Evolutionary conservation across 768 basidiomycete species (phyloP), one percentile per base, ranked within the genome.

Genomic region (Podaxis sp.): DNA sequence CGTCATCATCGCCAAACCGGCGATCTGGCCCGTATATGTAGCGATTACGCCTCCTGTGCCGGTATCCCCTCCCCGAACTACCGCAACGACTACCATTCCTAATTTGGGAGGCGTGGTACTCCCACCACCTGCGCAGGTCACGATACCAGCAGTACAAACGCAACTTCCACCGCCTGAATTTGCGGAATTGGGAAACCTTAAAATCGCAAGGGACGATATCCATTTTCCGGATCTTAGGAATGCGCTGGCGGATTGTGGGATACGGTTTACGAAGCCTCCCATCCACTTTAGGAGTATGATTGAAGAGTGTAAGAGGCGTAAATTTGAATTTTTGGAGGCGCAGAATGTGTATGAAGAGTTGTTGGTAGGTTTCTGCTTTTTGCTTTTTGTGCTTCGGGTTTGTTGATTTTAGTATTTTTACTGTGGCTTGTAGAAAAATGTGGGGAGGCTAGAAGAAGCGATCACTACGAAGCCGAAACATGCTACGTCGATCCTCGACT

Each of bases 11-110:
- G 54, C 54, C 8, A 56, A 56, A 37, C 52, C 56, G 10, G 24
- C 69, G 3, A 71, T 80, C 12, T 81, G 79, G 78, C 79, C 81
- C 1, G 63, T 77, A 1, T 65, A 56, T 13, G 46, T 53, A 13
- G 6, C 50, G 15, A 12, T 28, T 52, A 13, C 51, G 1, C 41
- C 41, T 13, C 24, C 11, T 46, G 11, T n/a, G 2, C 26, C 56
- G 2, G 6, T n/a, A 1, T 8, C 38, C 13, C 20, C 37, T 17
- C 3, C 58, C 30, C 17, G 46, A 20, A 10, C 12, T n/a, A 30
- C 46, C 3, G 1, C 41, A 0, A 28, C 24, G 20, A 41, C n/a
- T 17, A 12, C 38, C 38, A 6, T 3, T 12, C 15, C 41, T 46
- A 17, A 44, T 46, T 28, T 10, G 24, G 28, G 28, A 15, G 13